phyloP scores from a whole-genome alignment of 345 rosid genomes.

The Litchi chinensis region DNA sequence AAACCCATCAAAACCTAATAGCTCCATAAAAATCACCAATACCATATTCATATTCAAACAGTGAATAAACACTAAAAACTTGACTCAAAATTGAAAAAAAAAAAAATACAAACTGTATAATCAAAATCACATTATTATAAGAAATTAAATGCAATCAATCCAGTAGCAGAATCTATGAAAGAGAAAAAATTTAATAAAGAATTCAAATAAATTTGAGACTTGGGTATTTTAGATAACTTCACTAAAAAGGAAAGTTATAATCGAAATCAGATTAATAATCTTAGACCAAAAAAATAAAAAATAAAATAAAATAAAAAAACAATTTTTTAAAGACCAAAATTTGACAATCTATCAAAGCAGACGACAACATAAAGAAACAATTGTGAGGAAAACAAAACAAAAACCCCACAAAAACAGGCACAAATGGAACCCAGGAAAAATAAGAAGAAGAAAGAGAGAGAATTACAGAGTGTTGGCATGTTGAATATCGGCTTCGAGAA shows the following conservation, averaged over 20 bases:
- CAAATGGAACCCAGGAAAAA: not conserved
- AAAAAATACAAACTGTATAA: not conserved
- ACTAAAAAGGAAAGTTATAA: not conserved
- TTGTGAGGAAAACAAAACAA: not conserved
- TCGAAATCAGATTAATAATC: conserved; percentile 5
- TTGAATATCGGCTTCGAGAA: conserved; percentile 73
- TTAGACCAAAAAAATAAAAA: not conserved
- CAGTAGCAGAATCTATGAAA: not conserved
- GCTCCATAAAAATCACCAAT: not conserved
- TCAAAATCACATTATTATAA: not conserved
- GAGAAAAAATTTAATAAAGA: not conserved
- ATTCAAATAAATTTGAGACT: not conserved
- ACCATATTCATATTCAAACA: not conserved
- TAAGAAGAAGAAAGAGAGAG: not conserved
- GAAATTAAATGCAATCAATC: not conserved
- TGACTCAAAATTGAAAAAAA: not conserved
- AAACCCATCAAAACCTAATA: not conserved
- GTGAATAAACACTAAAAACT: not conserved
- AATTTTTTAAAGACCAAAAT: not conserved
- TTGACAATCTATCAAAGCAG: not conserved
- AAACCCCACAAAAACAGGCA: not conserved
- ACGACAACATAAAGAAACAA: not conserved
- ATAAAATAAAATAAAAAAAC: not conserved
- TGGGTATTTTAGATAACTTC: not conserved
- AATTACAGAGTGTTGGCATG: conserved; percentile 71